phyloP scores from a whole-genome alignment of 176 grass and related monocot genomes.

The Pontederia crassipes region DNA sequence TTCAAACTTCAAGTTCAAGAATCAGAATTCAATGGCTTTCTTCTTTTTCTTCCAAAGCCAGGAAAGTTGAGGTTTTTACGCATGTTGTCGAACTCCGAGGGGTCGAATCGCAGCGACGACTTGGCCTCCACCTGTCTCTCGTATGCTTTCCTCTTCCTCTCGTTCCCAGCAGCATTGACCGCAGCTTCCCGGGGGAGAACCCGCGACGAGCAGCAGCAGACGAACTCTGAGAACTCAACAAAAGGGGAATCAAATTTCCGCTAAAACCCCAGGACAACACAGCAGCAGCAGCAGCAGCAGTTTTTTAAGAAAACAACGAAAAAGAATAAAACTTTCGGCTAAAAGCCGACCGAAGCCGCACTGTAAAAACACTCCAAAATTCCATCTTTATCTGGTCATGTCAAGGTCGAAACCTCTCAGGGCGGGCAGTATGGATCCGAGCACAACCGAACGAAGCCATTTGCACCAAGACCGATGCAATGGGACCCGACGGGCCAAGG shows the following conservation, averaged over 20 bases:
- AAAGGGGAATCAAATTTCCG: background rate
- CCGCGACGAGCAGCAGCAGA: constrained; percentile 37
- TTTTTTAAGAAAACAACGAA: too few species aligned
- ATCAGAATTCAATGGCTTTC: too few species aligned
- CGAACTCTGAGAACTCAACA: background rate
- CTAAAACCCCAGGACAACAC: too few species aligned
- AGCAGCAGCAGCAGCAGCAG: too few species aligned
- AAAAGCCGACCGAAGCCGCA: background rate
- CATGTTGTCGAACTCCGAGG: constrained; percentile 15
- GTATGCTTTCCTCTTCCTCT: constrained; percentile 47
- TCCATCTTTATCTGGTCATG: background rate
- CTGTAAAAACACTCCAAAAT: too few species aligned
- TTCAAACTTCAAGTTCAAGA: background rate
- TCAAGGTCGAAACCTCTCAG: background rate
- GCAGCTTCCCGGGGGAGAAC: constrained; percentile 83
- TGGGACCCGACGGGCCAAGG: background rate
- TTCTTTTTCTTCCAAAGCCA: background rate
- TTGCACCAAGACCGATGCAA: background rate
- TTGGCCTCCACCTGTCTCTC: constrained; percentile 44
- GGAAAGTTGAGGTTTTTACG: background rate
- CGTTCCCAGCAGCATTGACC: constrained; percentile 72
- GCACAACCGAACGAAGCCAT: background rate
- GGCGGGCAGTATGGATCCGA: background rate
- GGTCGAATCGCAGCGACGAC: constrained; percentile 50
- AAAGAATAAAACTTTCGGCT: too few species aligned